These are phyloP conservation scores for Fraxinus angustifolia DNA, from an alignment of 305 asterid species.

Conservation along the genomic window DNA sequence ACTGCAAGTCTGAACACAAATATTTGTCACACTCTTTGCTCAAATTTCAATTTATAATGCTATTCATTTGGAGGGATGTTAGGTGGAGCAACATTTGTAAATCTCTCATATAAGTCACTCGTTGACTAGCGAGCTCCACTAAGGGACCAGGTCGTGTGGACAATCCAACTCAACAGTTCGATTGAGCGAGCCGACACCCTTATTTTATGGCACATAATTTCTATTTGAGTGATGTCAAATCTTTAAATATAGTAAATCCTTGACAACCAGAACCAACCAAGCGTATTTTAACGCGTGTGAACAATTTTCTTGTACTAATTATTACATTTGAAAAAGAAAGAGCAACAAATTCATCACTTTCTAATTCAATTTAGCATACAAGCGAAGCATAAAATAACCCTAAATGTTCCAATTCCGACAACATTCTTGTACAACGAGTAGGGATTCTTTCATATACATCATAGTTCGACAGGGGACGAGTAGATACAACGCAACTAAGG, in stretches of 20 bases:
- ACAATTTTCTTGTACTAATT: background rate
- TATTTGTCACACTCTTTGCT: background rate
- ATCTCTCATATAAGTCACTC: background rate
- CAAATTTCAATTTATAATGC: background rate
- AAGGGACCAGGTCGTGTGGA: background rate
- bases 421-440: background rate
- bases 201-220: background rate
- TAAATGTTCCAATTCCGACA: background rate
- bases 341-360: background rate
- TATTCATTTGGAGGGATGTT: background rate
- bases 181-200: background rate
- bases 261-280: background rate
- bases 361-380: background rate
- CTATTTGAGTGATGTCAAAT: background rate
- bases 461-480: background rate
- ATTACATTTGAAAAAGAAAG: background rate
- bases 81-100: background rate
- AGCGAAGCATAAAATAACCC: background rate
- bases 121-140: background rate
- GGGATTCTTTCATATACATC: background rate
- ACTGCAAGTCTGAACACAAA: background rate
- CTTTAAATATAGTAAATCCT: background rate
- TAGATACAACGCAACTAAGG: background rate
- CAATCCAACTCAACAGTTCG: background rate
- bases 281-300: background rate